Base-by-base conservation (phyloP, 164 flowering plant species). In the Houttuynia cordata region DNA sequence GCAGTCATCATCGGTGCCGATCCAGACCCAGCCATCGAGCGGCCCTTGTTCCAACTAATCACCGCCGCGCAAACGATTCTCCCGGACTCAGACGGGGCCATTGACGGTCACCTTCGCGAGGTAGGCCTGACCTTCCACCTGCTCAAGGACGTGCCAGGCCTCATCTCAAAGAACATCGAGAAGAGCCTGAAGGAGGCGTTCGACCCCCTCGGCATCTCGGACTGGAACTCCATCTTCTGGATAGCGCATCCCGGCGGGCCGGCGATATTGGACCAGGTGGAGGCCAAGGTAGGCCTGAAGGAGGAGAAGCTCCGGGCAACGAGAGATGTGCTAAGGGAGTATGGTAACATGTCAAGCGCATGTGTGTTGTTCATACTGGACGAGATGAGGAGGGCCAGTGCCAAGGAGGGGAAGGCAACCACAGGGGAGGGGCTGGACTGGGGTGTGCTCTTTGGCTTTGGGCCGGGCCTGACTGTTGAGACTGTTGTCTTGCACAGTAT, bases 361-460 rank as follows among this genome's bases (percentile, higher is more conserved):
- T 54, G 66, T 22, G 66, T 63, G 5, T 52, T 41, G 7, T 63
- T 63, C 18, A 56, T 63, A 6, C 12, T 63, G 40, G 66, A 63
- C 19, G 66, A 63, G 59, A 63, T 63, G 59, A 23, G 66, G 37
- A 63, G 15, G 65, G 65, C 37, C 37, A 30, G 37, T 30, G 37
- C 37, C 4, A 6, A 30, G 37, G 37, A 30, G 6, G 37, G 37
- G n/a, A 17, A 13, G 25, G 24, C 34, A 22, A 63, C 65, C 13
- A 63, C 65, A 0, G 65, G 65, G 4, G 65, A 63, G 24, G 65
- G 65, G 52, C 49, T 63, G 39, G 65, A 63, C 1, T 63, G 65
- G 65, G 65, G 65, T 39, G 65, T 63, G 59, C 59, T 63, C n/a
- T 63, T 63, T 10, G 65, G 65, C 53, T 63, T 63, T 42, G 65